Evolutionary conservation across 257 asterid species (phyloP), one percentile per base, ranked within the genome.

Genomic region (Solanum bulbocastanum): DNA sequence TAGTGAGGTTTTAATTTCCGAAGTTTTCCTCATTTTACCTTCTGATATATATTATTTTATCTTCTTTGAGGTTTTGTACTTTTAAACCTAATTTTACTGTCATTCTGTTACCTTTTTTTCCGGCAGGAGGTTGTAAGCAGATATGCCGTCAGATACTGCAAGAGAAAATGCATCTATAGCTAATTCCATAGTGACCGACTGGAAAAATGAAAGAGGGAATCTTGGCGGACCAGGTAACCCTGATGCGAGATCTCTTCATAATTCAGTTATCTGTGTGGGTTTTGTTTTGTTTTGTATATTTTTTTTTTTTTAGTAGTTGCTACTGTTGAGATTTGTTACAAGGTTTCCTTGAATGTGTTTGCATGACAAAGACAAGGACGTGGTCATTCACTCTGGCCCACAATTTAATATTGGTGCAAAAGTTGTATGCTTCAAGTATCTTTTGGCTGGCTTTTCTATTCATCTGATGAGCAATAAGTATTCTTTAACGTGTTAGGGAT

Each of bases 131-230:
- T 36, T 30, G 87, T 85, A 75, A n/a, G 71, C 68, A 39, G 91
- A 89, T 91, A 93, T 94, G 98, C 88, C 92, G 37, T 91, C 94
- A 88, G 96, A 90, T 87, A 90, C 92, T 82, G 90, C 90, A 68
- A 95, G 91, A 90, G 93, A 93, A 85, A 88, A 87, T 84, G 90
- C 90, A 42, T 92, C 94, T 22, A 88, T 68, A 60, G 90, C 90
- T 88, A 92, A 93, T 88, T 92, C 93, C 39, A 90, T 92, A n/a
- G 89, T 90, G 89, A 86, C 94, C 35, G 93, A 90, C 49, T 87
- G 92, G 90, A 91, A 88, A 88, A 91, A 89, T 62, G 93, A 90
- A 87, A 89, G 82, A 86, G 83, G 90, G 82, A 88, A 90, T 87
- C 35, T 90, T 89, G 94, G 87, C 7, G 93, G 88, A 90, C 90